Conservation (phyloP, 225 moss, liverwort and hornwort species). For the Asterella californica region DNA sequence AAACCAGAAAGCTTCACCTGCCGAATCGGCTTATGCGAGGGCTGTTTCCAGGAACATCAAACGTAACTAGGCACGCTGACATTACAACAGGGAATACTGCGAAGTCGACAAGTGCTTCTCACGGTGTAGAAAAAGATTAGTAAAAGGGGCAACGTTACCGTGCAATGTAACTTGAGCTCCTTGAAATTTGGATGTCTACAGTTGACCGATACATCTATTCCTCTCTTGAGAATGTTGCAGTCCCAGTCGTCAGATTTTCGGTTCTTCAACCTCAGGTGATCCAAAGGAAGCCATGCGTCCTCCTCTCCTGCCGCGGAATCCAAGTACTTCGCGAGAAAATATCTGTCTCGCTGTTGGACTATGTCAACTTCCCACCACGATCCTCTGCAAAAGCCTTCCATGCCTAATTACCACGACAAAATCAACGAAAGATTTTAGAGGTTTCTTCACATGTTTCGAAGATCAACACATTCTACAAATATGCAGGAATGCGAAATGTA, state of each 20-base stretch:
- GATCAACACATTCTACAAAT: background rate
- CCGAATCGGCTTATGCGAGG: background rate
- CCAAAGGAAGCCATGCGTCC: slow-evolving; percentile 22
- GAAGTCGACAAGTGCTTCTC: background rate
- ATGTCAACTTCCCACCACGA: slow-evolving; percentile 41
- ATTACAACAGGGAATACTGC: background rate
- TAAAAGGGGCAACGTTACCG: background rate
- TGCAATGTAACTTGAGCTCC: background rate
- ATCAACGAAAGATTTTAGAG: background rate
- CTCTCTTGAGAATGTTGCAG: slow-evolving; percentile 29
- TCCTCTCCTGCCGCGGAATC: background rate
- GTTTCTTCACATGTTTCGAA: background rate
- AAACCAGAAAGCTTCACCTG: background rate
- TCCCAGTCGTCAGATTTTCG: slow-evolving; percentile 35
- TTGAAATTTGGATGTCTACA: slow-evolving; percentile 26
- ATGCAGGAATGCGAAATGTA: background rate
- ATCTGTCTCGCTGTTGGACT: background rate
- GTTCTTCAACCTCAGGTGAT: slow-evolving; percentile 29
- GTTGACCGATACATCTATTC: slow-evolving; percentile 32
- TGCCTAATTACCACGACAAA: slow-evolving; percentile 17
- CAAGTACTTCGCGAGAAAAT: slow-evolving; percentile 7
- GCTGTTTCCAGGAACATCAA: background rate
- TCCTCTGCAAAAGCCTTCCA: slow-evolving; percentile 31
- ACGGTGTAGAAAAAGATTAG: background rate
- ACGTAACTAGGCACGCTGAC: background rate